Percentiles rank a stretch among this genome's conserved stretches.
phyloP scores from a whole-genome alignment of 192 early-diverging fungal species.

The Coemansia asiatica region DNA sequence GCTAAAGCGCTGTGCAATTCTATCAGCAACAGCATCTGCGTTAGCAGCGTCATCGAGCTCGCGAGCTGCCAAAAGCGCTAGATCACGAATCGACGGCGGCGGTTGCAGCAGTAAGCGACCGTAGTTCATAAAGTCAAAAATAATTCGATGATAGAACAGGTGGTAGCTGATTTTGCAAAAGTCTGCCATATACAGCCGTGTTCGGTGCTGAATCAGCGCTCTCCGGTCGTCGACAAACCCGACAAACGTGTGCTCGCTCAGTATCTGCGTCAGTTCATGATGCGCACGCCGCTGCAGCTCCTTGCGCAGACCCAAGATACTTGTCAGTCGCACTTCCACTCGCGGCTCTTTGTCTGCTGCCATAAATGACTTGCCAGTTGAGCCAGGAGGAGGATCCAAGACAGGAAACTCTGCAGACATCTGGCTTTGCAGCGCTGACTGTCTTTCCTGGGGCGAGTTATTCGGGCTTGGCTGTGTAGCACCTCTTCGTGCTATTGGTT shows the following conservation, averaged over 20 bases:
- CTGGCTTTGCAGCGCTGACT: neutral
- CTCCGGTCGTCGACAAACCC: slow-evolving; percentile 79
- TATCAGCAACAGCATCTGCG: slow-evolving; percentile 25
- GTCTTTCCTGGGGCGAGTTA: neutral
- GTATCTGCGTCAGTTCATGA: slow-evolving; percentile 71
- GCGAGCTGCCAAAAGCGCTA: slow-evolving; percentile 63
- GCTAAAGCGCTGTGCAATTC: slow-evolving; percentile 23
- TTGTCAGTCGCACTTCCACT: slow-evolving; percentile 79
- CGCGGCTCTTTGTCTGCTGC: slow-evolving; percentile 37
- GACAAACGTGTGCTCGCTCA: slow-evolving; percentile 84
- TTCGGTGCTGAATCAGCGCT: slow-evolving; percentile 85
- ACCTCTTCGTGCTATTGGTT: neutral
- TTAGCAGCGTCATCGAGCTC: slow-evolving; percentile 22
- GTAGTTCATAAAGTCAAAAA: slow-evolving; percentile 87
- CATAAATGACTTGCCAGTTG: slow-evolving; percentile 20
- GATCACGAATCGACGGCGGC: slow-evolving; percentile 66
- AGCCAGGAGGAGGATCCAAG: neutral
- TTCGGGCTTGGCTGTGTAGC: neutral
- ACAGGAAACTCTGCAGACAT: neutral
- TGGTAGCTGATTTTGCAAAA: slow-evolving; percentile 76
- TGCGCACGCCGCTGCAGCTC: slow-evolving; percentile 58
- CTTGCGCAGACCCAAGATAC: slow-evolving; percentile 74
- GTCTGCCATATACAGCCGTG: slow-evolving; percentile 82
- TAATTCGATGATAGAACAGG: slow-evolving; percentile 83
- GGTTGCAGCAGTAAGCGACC: slow-evolving; percentile 68